Percentiles rank a stretch among this genome's conserved stretches.
Conservation (phyloP, 306 rosid species). For the Sicyos edulis region DNA sequence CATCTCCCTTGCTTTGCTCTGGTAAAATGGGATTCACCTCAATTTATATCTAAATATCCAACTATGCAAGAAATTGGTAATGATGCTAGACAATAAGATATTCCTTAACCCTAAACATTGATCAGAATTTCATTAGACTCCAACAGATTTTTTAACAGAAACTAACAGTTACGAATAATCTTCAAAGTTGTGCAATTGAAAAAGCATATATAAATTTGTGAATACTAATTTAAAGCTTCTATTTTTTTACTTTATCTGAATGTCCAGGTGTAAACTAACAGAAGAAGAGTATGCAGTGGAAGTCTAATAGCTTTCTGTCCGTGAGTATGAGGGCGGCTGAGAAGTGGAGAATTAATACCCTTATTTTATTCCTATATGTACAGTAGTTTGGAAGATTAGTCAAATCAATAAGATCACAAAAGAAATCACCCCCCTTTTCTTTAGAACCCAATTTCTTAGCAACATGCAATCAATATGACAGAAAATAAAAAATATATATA, state of each 20-base stretch:
- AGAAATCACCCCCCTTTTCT: conserved; percentile 8
- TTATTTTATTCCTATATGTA: neutral
- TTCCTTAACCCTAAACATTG: neutral
- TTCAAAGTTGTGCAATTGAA: conserved; percentile 3
- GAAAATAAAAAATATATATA: conserved; percentile 3
- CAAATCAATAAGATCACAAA: neutral
- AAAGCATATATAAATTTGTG: neutral
- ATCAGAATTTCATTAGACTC: neutral
- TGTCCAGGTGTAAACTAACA: neutral
- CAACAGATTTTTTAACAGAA: neutral
- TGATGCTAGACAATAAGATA: neutral
- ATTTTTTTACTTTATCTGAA: neutral
- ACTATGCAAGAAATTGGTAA: neutral
- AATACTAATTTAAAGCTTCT: neutral
- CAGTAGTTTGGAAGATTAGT: neutral
- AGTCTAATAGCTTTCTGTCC: neutral
- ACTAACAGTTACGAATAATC: neutral
- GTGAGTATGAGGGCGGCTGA: too few species aligned
- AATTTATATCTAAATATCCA: conserved; percentile 7
- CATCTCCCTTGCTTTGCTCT: conserved; percentile 15
- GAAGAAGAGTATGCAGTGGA: neutral
- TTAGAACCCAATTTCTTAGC: neutral
- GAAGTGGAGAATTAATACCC: conserved; percentile 11
- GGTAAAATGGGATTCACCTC: conserved; percentile 7
- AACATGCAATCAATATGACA: neutral